These are phyloP conservation scores for Closterium sp. DNA, from an alignment of 139 green algal species.

Conservation along the genomic window DNA sequence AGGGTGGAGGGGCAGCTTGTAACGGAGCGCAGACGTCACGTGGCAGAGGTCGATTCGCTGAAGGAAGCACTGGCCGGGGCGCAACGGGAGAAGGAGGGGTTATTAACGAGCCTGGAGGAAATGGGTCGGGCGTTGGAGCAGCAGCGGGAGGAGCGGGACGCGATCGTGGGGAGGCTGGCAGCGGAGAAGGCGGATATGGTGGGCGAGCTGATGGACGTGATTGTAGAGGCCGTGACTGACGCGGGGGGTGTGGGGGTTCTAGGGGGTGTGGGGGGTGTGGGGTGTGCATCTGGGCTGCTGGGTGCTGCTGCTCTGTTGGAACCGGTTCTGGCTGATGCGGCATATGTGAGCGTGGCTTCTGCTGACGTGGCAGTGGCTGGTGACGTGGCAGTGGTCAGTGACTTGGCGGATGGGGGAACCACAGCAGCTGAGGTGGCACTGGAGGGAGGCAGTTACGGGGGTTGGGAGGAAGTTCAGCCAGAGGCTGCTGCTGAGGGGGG, in stretches of 20 bases:
- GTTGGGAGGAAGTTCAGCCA: not conserved
- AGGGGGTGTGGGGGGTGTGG: too few species aligned
- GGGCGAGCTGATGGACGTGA: not conserved
- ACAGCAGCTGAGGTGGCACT: not conserved
- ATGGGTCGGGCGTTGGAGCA: not conserved
- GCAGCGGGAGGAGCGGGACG: not conserved
- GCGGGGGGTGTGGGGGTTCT: not conserved
- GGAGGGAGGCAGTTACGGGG: too few species aligned
- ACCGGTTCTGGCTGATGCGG: not conserved
- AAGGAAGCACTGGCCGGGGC: not conserved
- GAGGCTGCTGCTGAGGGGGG: not conserved
- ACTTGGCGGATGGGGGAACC: not conserved
- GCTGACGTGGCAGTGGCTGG: not conserved
- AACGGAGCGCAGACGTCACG: not conserved
- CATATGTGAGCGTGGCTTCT: not conserved
- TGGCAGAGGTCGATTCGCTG: not conserved
- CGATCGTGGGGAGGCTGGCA: not conserved
- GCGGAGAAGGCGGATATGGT: not conserved
- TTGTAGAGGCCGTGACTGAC: not conserved
- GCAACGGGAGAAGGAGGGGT: not conserved
- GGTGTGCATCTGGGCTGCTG: not conserved
- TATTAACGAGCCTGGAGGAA: not conserved
- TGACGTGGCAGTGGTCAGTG: not conserved
- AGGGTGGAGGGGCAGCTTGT: not conserved
- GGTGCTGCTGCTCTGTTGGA: not conserved